phyloP scores from a whole-genome alignment of 2,329 filamentous ascomycete species.

The Aspergillus sp. region DNA sequence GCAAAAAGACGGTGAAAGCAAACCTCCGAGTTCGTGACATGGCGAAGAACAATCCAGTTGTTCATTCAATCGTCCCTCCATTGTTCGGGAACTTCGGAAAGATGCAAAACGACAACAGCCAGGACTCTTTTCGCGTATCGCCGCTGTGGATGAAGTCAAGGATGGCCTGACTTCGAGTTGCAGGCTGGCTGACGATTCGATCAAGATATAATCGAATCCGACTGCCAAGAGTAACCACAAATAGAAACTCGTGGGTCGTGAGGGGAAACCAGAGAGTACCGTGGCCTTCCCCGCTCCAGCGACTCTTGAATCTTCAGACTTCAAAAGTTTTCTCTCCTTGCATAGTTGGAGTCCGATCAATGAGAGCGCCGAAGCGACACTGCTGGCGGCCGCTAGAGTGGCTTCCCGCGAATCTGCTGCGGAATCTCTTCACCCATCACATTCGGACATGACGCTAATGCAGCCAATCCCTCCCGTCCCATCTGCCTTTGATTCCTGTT shows the following conservation, averaged over 20 bases:
- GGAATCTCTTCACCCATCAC: conserved; percentile 25
- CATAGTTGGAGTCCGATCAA: conserved; percentile 14
- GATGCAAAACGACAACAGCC: neutral
- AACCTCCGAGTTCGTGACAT: neutral
- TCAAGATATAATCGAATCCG: neutral
- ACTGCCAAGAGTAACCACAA: conserved; percentile 9
- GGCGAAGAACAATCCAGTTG: neutral
- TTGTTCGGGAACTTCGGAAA: neutral
- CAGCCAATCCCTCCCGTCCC: conserved; percentile 17
- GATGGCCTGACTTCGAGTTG: neutral
- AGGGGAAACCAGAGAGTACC: neutral
- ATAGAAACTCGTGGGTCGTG: conserved; percentile 9
- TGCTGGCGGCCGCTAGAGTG: conserved; percentile 25
- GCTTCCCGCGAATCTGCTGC: conserved; percentile 28
- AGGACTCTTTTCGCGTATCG: neutral
- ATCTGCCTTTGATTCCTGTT: conserved; percentile 16
- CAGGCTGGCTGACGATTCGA: neutral
- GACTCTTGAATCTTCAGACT: conserved; percentile 10
- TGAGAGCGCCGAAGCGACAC: conserved; percentile 18
- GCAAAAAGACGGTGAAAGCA: conserved; percentile 18
- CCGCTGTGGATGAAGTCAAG: neutral
- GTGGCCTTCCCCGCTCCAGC: conserved; percentile 11
- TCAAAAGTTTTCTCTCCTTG: conserved; percentile 12
- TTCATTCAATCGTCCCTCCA: neutral
- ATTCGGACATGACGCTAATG: conserved; percentile 22